Evolutionary conservation across 169 alveolate genomes (phyloP), one percentile per base, ranked within the genome.

Genomic region (Plasmodium reichenowi): DNA sequence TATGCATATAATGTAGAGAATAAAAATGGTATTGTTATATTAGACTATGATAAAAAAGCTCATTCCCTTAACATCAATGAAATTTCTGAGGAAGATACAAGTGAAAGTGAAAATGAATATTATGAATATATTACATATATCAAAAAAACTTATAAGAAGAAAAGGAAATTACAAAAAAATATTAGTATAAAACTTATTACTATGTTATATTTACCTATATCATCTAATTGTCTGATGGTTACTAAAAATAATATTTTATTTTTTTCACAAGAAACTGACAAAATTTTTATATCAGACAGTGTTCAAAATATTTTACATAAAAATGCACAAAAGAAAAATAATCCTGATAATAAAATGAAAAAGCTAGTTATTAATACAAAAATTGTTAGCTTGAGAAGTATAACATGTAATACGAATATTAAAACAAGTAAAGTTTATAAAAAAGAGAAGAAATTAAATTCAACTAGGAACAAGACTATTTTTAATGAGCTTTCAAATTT

Each of bases 121-220:
- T 86, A 86, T 86, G 92, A 73, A 47, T 86, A 86, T 66, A 86
- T 86, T 47, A 86, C 92, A 15, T 86, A 86, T 72, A 86, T 86
- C 26, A 86, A 86, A 56, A 86, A 72, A 20, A 71, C 62, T 15
- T 86, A 86, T 72, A 86, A 60, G 43, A 86, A 70, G 62, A 83
- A 83, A 67, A 59, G 60, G 72, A 59, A 24, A 86, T 26, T 47
- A 17, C 67, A 72, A 60, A 86, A 71, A 86, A n/a, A 71, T 72
- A 67, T 59, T 20, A 60, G 71, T 26, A 86, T 86, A 59, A 86
- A 72, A 15, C 75, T 86, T 22, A 29, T 86, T 5, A 86, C 92
- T 8, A 62, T 86, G 54, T 50, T 86, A 20, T 52, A 60, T 64
- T 52, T 86, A n/a, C 92, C 92, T 22, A 86, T 86, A 45, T 60